A percentile compares a stretch with the other conserved stretches of the same genome.
Conservation (phyloP, 495 filamentous ascomycete species). For the Cudoniella acicularis region DNA sequence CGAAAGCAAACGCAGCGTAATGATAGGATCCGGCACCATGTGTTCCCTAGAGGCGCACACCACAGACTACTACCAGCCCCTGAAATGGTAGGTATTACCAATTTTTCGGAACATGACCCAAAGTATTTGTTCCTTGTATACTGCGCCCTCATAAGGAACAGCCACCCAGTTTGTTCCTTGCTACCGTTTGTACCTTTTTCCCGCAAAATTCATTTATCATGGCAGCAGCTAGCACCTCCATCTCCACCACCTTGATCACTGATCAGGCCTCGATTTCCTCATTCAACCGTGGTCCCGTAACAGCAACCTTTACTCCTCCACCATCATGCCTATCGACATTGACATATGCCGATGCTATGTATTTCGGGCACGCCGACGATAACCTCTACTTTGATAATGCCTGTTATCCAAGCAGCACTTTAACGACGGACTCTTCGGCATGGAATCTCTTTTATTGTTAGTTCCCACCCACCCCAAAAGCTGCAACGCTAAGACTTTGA, state of each 20-base stretch:
- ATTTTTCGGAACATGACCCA: too few species aligned
- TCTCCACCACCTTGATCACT: not conserved
- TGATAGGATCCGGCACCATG: too few species aligned
- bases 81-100: too few species aligned
- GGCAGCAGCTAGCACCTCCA: too few species aligned
- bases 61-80: too few species aligned
- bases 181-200: too few species aligned
- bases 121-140: too few species aligned
- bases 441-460: constrained; percentile 7
- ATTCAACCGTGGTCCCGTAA: constrained; percentile 6
- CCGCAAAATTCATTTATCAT: too few species aligned
- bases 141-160: too few species aligned
- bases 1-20: too few species aligned
- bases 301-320: not conserved
- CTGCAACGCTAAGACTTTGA: not conserved
- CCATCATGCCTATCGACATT: constrained; percentile 8
- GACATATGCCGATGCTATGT: not conserved
- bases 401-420: constrained; percentile 3
- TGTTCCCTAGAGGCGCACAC: too few species aligned
- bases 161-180: too few species aligned
- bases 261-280: not conserved
- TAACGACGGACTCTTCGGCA: not conserved
- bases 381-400: not conserved
- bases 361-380: not conserved
- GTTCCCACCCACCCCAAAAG: not conserved